phyloP scores from a whole-genome alignment of 306 rosid genomes.

The Clitoria ternatea region DNA sequence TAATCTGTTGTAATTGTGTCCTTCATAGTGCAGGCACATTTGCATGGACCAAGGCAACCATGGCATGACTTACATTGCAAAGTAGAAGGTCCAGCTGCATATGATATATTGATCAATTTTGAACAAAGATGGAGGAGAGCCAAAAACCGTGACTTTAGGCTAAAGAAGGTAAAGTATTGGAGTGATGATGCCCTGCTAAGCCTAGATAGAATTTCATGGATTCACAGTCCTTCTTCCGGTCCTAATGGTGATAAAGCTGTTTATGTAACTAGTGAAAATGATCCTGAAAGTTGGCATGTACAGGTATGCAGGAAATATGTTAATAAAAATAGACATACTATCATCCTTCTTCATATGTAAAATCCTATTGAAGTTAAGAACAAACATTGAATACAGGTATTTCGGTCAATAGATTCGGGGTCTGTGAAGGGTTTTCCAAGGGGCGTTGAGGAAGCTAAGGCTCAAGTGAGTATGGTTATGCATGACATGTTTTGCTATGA shows the following conservation, averaged over 20 bases:
- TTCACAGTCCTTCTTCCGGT: slow-evolving; percentile 45
- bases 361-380: too few relatives aligned
- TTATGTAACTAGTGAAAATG: slow-evolving; percentile 40
- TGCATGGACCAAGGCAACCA: slow-evolving; percentile 59
- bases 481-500: neutral
- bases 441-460: slow-evolving; percentile 51
- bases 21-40: slow-evolving; percentile 31
- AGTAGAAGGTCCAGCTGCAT: slow-evolving; percentile 82
- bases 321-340: neutral
- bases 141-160: slow-evolving; percentile 53
- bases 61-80: slow-evolving; percentile 61
- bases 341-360: neutral
- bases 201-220: slow-evolving; percentile 65
- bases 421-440: slow-evolving; percentile 76
- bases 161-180: slow-evolving; percentile 52
- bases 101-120: slow-evolving; percentile 62
- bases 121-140: slow-evolving; percentile 79
- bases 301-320: slow-evolving; percentile 45
- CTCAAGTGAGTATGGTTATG: slow-evolving; percentile 47
- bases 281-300: slow-evolving; percentile 64
- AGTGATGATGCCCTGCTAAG: slow-evolving; percentile 65
- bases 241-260: slow-evolving; percentile 38
- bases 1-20: slow-evolving; percentile 9
- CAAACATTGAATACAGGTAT: slow-evolving; percentile 53
- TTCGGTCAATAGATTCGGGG: slow-evolving; percentile 80